Conservation (phyloP, 345 rosid species). For the Pseudoturritis turrita region DNA sequence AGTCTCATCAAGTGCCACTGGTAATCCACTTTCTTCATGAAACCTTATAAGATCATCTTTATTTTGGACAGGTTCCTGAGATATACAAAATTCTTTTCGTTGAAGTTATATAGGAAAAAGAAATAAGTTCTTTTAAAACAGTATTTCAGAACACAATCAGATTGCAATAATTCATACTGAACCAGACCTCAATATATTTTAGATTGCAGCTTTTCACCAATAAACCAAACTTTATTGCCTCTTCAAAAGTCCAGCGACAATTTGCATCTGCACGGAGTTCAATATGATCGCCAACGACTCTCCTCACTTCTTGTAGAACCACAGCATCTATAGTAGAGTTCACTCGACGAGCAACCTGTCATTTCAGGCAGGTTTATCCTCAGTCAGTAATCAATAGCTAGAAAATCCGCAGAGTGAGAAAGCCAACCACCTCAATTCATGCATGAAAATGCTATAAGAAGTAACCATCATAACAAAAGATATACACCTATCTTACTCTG, state of each 20-base stretch:
- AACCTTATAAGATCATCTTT: conserved; percentile 71
- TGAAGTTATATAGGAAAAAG: conserved; percentile 11
- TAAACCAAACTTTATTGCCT: conserved; percentile 64
- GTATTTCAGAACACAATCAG: conserved; percentile 4
- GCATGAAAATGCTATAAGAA: conserved; percentile 8
- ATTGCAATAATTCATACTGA: neutral
- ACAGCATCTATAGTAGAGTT: conserved; percentile 75
- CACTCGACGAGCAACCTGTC: conserved; percentile 77
- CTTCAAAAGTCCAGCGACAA: conserved; percentile 76
- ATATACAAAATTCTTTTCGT: conserved; percentile 11
- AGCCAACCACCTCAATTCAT: neutral
- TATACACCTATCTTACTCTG: conserved; percentile 1
- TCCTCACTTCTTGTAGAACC: conserved; percentile 75
- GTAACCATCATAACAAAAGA: neutral
- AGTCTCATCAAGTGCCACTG: conserved; percentile 94
- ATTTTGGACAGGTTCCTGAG: conserved; percentile 85
- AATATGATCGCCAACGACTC: conserved; percentile 54
- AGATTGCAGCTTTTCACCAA: conserved; percentile 67
- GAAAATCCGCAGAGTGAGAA: neutral
- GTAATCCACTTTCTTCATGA: conserved; percentile 85
- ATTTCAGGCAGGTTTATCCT: conserved; percentile 23
- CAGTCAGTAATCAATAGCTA: conserved; percentile 22
- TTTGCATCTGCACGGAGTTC: conserved; percentile 95
- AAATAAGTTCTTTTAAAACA: neutral
- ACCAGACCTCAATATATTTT: conserved; percentile 80